Evolutionary conservation across 305 asterid genomes (phyloP).

Genomic region (Lippia alba): DNA sequence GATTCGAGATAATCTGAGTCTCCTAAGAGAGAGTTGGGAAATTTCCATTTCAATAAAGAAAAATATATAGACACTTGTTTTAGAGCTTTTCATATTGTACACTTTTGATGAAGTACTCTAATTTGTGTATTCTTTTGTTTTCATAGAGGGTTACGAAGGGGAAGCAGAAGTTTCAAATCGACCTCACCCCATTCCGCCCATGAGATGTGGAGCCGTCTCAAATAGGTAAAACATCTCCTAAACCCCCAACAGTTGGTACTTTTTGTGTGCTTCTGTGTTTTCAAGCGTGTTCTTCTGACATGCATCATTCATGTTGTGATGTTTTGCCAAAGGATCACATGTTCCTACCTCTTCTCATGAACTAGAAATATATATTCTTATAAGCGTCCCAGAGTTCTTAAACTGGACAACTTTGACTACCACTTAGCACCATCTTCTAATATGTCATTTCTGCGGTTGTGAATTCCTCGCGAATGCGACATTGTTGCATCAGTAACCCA

Average conservation of each 20-base stretch:
- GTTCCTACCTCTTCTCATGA: not conserved
- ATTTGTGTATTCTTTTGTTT: slow-evolving; percentile 26
- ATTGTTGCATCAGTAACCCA: not conserved
- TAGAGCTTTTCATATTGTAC: not conserved
- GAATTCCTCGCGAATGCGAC: not conserved
- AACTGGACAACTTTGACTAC: too few species aligned
- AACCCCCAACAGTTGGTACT: not conserved
- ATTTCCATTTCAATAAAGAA: too few species aligned
- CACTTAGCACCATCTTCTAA: too few species aligned
- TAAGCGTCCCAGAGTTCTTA: not conserved
- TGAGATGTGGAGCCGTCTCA: slow-evolving; percentile 30
- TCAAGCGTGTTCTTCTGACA: not conserved
- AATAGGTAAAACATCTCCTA: slow-evolving; percentile 8
- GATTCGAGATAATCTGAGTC: too few species aligned
- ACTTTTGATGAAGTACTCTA: slow-evolving; percentile 12
- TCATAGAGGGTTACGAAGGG: slow-evolving; percentile 83
- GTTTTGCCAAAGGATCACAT: not conserved
- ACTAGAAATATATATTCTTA: slow-evolving; percentile 8
- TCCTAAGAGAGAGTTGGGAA: too few species aligned
- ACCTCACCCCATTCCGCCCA: slow-evolving; percentile 70
- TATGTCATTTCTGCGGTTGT: too few species aligned
- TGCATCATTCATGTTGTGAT: not conserved
- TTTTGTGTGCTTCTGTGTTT: not conserved
- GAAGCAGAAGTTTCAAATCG: slow-evolving; percentile 69
- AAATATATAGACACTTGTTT: too few species aligned